Evolutionary conservation across 2,329 filamentous ascomycete species (phyloP).

Genomic region (Fusarium concolor): DNA sequence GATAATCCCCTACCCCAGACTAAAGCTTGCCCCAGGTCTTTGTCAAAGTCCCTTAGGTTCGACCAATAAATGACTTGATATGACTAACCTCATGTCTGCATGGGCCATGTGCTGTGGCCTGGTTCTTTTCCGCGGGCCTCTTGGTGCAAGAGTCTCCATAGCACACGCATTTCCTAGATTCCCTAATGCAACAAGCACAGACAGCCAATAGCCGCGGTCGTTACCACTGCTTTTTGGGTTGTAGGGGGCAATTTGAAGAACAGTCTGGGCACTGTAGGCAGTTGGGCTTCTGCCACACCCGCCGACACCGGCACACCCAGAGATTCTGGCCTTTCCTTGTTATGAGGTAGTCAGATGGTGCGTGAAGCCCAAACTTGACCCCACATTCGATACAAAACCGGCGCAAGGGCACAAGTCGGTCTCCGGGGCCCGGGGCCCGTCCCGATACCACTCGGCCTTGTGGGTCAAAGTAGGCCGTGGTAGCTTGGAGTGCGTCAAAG

Average conservation of each 20-base stretch:
- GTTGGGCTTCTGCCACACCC: slow-evolving; percentile 52
- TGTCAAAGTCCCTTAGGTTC: slow-evolving; percentile 1
- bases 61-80: slow-evolving; percentile 5
- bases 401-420: slow-evolving; percentile 50
- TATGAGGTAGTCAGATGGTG: slow-evolving; percentile 52
- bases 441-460: slow-evolving; percentile 48
- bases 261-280: slow-evolving; percentile 53
- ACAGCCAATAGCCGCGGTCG: neutral
- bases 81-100: slow-evolving; percentile 16
- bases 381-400: slow-evolving; percentile 58
- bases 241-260: slow-evolving; percentile 51
- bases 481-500: slow-evolving; percentile 54
- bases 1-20: slow-evolving; percentile 1
- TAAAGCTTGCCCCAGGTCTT: slow-evolving; percentile 1
- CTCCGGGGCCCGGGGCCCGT: slow-evolving; percentile 45
- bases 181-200: slow-evolving; percentile 2
- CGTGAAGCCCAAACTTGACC: slow-evolving; percentile 53
- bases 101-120: neutral
- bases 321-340: slow-evolving; percentile 54
- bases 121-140: neutral
- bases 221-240: slow-evolving; percentile 49
- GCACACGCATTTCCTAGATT: slow-evolving; percentile 4
- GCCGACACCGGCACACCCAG: slow-evolving; percentile 55
- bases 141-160: neutral
- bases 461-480: slow-evolving; percentile 50